Evolutionary conservation across 257 asterid genomes (phyloP), one percentile per base, ranked within the genome.

Genomic region (Solanum bulbocastanum): DNA sequence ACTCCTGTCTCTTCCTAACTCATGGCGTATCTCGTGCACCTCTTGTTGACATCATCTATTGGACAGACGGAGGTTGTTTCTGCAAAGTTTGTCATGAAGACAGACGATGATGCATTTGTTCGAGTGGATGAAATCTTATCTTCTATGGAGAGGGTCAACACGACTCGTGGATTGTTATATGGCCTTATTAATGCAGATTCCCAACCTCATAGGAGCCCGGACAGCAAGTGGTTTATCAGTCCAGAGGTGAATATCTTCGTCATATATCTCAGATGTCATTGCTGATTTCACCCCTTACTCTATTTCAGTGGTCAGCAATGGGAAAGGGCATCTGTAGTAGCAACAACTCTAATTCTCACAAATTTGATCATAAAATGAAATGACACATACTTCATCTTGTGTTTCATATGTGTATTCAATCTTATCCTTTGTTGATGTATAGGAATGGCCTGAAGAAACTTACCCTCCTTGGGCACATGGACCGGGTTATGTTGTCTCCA

Each of bases 401-500:
- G n/a, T 44, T 39, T 46, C 75, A 68, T 56, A 56, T 74, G 42
- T 10, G 35, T 62, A 78, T 44, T 68, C 69, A 42, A 86, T 91
- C 90, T 90, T 49, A 87, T 84, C 71, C 68, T 30, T 32, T 49
- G 20, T 82, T 82, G 86, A 81, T 81, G 40, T 91, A 36, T 60
- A 97, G 99, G 99, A 97, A 92, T 97, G 98, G 98, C 92, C 94
- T 65, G 94, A 94, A 14, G 98, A 96, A 68, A 83, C 79, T 56
- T 96, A 97, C 89, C 99, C 99, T 76, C 99, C 99, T 78, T 97
- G 94, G 95, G 99, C 98, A 36, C 96, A 94, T 86, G 98, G 99
- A 88, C 99, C 99, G 6, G 99, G 99, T 49, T 97, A 97, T 71
- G 95, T 93, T 5, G 94, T 97, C 73, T 94, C 99, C 58, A 92